Conservation (phyloP, 2,329 filamentous ascomycete genomes). For the Neocucurbitaria cava region DNA sequence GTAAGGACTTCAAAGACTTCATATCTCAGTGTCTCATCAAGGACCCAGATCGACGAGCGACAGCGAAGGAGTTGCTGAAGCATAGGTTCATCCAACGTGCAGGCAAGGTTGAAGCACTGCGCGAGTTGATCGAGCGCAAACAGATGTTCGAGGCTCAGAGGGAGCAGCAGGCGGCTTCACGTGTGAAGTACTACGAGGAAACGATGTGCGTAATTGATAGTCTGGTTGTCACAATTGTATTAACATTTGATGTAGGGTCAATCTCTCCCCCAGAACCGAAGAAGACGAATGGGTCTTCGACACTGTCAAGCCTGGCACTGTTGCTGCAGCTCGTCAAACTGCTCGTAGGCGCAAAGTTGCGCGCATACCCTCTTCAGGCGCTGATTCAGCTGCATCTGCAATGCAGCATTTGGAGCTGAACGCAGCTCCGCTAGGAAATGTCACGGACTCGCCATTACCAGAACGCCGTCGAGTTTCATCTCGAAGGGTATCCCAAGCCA, state of each 20-base stretch:
- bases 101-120: slow-evolving; percentile 85
- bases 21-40: slow-evolving; percentile 89
- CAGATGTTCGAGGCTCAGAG: slow-evolving; percentile 82
- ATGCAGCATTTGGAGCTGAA: slow-evolving; percentile 55
- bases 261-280: slow-evolving; percentile 70
- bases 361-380: slow-evolving; percentile 52
- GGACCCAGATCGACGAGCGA: slow-evolving; percentile 82
- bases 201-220: slow-evolving; percentile 66
- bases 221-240: neutral
- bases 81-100: slow-evolving; percentile 89
- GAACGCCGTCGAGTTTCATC: slow-evolving; percentile 37
- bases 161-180: slow-evolving; percentile 60
- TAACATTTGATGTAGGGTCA: slow-evolving; percentile 57
- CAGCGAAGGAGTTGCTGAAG: slow-evolving; percentile 83
- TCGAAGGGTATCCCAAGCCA: slow-evolving; percentile 49
- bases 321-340: slow-evolving; percentile 60
- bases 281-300: slow-evolving; percentile 95
- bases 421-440: slow-evolving; percentile 50
- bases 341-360: slow-evolving; percentile 57
- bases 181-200: slow-evolving; percentile 90
- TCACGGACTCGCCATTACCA: slow-evolving; percentile 46
- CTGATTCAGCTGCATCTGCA: slow-evolving; percentile 41
- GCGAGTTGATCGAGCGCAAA: slow-evolving; percentile 83
- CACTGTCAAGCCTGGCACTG: slow-evolving; percentile 77
- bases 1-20: slow-evolving; percentile 93